Base-by-base conservation (phyloP, 2,329 filamentous ascomycete genomes). In the Claviceps humidiphila region DNA sequence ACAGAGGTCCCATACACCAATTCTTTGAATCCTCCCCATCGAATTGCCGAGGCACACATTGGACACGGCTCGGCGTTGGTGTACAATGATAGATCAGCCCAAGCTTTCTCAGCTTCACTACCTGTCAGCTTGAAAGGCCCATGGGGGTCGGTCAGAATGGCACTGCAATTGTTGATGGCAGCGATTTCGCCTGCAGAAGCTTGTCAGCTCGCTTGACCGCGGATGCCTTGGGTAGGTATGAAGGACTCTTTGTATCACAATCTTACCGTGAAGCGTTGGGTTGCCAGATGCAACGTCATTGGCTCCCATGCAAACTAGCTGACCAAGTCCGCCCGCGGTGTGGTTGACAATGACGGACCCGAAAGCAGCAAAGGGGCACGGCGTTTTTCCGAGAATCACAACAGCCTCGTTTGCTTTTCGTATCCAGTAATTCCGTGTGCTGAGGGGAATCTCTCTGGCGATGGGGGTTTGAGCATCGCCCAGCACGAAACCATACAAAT, bases 21-120 rank as follows among this genome's bases (percentile, higher is more conserved):
- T 62, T 79, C 77, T 40, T 65, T 67, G 64, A 80, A 78, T 0
- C 74, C 74, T 0, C 75, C 68, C 74, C 74, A 80, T 1, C 75
- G 71, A 55, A 80, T 77, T 0, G 75, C 76, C 6, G 74, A 71
- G 1, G 77, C 75, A 57, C 77, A 81, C 73, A 80, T 81, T 6
- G 76, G 73, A 60, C 77, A 80, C 53, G 71, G 73, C 61, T 80
- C 76, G 2, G 72, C 76, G 59, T 76, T 80, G 22, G 76, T 80
- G 61, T 80, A 80, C 3, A 80, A 61, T 5, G 71, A 71, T n/a
- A 80, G 61, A 16, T 66, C 57, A 2, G 62, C 54, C 56, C 76
- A 78, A 0, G 75, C 76, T 3, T 58, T 60, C n/a, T 69, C 58
- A 0, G 73, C 69, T 51, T 72, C 66, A 8, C 59, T 48, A 0